These are phyloP conservation scores for barley (Hordeum vulgare) DNA, from an alignment of 176 grass and related monocot species.

Conservation along the genomic window MorexV3_pseudomolecules_assembly NC_058521.1:40993964-40994463, in stretches of 20 bases:
- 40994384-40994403: background rate
- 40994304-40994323: conserved; percentile 88
- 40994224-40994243: background rate
- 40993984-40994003: background rate
- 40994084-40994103: background rate
- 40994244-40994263: background rate
- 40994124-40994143: background rate
- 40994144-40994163: background rate
- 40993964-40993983: background rate
- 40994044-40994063: background rate
- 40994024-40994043: background rate
- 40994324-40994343: conserved; percentile 91
- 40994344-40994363: conserved; percentile 89
- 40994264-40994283: conserved; percentile 61
- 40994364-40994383: conserved; percentile 89
- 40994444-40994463: background rate
- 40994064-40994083: background rate
- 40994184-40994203: background rate
- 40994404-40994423: background rate
- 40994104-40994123: background rate
- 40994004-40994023: background rate
- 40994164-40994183: background rate
- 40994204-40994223: background rate
- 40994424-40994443: background rate
- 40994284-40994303: conserved; percentile 79